Percentiles rank a stretch among this genome's conserved stretches.
Evolutionary conservation across 805 yeast genomes (phyloP).

Genomic region (Metschnikowia noctiluminum): DNA sequence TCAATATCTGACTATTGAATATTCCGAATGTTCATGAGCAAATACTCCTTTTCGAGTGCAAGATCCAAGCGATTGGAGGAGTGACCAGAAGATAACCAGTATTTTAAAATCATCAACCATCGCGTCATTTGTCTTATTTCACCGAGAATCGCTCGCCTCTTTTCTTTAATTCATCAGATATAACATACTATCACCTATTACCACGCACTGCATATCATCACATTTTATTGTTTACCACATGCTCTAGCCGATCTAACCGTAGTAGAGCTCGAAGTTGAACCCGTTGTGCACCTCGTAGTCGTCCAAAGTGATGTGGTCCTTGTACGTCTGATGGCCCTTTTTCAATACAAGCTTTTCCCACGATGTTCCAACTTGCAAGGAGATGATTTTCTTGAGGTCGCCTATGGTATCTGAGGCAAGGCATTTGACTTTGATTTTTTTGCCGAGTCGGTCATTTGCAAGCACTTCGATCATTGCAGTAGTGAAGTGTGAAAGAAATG

Average conservation of each 20-base stretch:
- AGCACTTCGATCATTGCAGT: constrained; percentile 37
- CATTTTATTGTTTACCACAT: neutral
- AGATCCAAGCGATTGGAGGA: no score
- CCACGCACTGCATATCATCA: no score
- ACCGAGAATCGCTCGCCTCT: no score
- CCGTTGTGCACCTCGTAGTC: constrained; percentile 95
- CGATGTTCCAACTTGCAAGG: constrained; percentile 78
- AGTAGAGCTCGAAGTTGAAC: constrained; percentile 79
- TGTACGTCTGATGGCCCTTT: constrained; percentile 79
- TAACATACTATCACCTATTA: no score
- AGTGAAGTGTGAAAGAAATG: no score
- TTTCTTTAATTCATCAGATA: no score
- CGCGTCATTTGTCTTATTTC: no score
- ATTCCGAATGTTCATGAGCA: no score
- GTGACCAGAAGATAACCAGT: no score
- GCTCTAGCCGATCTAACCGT: constrained; percentile 35
- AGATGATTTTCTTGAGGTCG: constrained; percentile 81
- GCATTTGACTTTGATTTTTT: constrained; percentile 85
- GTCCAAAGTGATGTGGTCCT: constrained; percentile 87
- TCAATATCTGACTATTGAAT: no score
- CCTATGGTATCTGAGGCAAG: constrained; percentile 81
- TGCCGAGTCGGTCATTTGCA: constrained; percentile 66
- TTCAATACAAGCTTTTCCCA: constrained; percentile 66
- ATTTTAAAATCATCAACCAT: no score
- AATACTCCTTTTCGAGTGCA: no score